Percentiles rank a stretch among this genome's conserved stretches.
phyloP scores from a whole-genome alignment of 2,329 filamentous ascomycete species.

The Conoideocrella luteorostrata region DNA sequence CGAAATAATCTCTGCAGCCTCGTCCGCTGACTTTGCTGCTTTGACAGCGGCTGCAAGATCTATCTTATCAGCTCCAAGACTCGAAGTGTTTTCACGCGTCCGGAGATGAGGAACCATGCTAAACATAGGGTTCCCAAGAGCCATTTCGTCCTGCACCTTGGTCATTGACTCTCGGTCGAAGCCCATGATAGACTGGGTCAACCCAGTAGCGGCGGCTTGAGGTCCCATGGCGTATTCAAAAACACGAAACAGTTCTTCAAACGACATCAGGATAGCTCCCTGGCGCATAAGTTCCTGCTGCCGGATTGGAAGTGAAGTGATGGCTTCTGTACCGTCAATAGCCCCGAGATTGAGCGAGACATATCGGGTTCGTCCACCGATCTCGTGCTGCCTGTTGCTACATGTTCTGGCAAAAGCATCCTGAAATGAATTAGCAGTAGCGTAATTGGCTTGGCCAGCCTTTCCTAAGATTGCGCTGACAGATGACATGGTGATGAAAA shows the following conservation, averaged over 20 bases:
- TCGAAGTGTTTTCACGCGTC: not conserved
- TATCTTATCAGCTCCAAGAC: too few relatives aligned
- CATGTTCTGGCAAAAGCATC: constrained; percentile 28
- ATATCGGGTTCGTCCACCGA: too few relatives aligned
- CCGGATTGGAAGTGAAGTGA: constrained; percentile 19
- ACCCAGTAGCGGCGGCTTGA: constrained; percentile 6
- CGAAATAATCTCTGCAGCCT: too few relatives aligned
- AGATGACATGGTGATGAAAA: constrained; percentile 48
- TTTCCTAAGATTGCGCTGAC: constrained; percentile 44
- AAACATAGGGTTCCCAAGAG: not conserved
- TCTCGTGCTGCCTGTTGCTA: not conserved
- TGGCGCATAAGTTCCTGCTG: not conserved
- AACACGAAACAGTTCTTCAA: constrained; percentile 28
- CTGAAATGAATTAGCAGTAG: constrained; percentile 41
- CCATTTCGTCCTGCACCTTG: not conserved
- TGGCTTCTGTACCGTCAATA: too few relatives aligned
- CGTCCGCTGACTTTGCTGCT: too few relatives aligned
- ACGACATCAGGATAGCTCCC: not conserved
- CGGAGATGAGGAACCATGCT: not conserved
- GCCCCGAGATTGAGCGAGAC: not conserved
- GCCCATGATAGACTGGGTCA: not conserved
- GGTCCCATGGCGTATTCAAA: constrained; percentile 16
- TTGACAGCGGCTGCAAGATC: too few relatives aligned
- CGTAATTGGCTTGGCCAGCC: constrained; percentile 45
- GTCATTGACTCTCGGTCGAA: not conserved